These are phyloP conservation scores for Actinomucor elegans DNA, from an alignment of 371 early-diverging fungal species.

Conservation along the genomic window DNA sequence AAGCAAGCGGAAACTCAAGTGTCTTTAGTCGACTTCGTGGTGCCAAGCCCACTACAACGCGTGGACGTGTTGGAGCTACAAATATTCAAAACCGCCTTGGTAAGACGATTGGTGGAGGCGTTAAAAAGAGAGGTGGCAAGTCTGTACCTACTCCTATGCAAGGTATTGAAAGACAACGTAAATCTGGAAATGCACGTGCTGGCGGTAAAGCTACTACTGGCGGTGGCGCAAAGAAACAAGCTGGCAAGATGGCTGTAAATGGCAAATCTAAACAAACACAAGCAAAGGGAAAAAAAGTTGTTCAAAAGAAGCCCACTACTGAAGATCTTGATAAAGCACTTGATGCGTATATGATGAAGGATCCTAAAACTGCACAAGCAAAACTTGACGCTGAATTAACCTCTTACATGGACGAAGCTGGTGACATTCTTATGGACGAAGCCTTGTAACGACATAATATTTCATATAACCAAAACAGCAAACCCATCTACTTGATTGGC, in stretches of 20 bases:
- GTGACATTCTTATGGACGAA: conserved; percentile 17
- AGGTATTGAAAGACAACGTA: background rate
- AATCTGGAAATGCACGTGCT: background rate
- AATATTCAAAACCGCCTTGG: conserved; percentile 41
- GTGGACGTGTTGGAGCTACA: conserved; percentile 5
- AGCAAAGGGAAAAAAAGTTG: conserved; percentile 8
- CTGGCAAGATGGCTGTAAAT: background rate
- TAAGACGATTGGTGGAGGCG: conserved; percentile 21
- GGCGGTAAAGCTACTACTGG: no score
- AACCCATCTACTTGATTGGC: no score
- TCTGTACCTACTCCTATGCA: background rate
- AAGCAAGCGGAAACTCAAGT: conserved; percentile 4
- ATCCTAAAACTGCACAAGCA: conserved; percentile 45
- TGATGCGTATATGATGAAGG: conserved; percentile 54
- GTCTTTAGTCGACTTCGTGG: conserved; percentile 43
- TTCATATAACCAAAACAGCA: no score
- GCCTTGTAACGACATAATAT: no score
- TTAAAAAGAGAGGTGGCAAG: conserved; percentile 19
- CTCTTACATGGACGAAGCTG: conserved; percentile 46
- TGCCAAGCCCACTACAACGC: conserved; percentile 7
- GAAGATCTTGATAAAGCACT: conserved; percentile 43
- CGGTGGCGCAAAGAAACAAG: background rate
- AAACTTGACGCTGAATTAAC: conserved; percentile 45
- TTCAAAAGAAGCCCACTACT: conserved; percentile 25
- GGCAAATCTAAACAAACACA: conserved; percentile 2